These are phyloP conservation scores for Choiromyces venosus DNA, from an alignment of 495 filamentous ascomycete species.

Conservation along the genomic window DNA sequence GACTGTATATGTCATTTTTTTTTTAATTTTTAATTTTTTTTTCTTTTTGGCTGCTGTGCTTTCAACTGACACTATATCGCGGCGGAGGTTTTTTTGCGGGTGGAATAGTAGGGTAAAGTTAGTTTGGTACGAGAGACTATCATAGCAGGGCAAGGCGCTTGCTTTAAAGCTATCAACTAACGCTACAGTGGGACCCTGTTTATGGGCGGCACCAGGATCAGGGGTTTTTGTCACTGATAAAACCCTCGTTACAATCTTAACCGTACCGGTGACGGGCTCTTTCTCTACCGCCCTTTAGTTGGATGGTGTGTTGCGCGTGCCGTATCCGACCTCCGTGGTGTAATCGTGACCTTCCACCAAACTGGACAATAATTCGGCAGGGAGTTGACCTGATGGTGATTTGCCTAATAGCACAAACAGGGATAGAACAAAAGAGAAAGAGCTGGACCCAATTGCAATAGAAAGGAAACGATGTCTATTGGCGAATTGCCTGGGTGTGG, in stretches of 20 bases:
- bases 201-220: not conserved
- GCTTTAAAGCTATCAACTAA: not conserved
- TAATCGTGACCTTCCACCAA: too few species aligned
- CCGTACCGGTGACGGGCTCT: not conserved
- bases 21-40: too few species aligned
- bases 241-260: not conserved
- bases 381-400: too few species aligned
- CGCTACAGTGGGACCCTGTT: not conserved
- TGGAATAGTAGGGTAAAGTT: not conserved
- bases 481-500: too few species aligned
- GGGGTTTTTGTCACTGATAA: not conserved
- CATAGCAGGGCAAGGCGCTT: not conserved
- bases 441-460: too few species aligned
- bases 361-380: too few species aligned
- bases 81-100: not conserved
- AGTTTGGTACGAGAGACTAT: not conserved
- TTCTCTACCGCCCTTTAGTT: too few species aligned
- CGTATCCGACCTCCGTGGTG: too few species aligned
- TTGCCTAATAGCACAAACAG: too few species aligned
- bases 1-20: conserved; percentile 41
- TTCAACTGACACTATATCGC: not conserved
- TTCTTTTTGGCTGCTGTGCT: not conserved
- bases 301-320: too few species aligned
- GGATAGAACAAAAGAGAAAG: too few species aligned
- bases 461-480: too few species aligned